Evolutionary conservation across 257 asterid genomes (phyloP).

Genomic region (Solanum commersonii): DNA sequence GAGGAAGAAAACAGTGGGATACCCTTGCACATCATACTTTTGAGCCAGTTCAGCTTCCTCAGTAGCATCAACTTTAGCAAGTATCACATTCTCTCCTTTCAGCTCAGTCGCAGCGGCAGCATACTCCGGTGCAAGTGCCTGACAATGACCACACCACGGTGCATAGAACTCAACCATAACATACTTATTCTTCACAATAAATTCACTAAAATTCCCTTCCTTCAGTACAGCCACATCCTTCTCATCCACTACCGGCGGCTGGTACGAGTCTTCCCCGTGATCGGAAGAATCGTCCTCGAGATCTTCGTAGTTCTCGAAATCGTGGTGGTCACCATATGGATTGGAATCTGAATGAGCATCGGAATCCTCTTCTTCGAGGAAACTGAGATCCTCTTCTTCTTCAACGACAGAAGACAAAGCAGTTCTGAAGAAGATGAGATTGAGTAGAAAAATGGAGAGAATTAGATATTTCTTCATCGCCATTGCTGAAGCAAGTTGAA

Average conservation of each 20-base stretch:
- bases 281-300: constrained; percentile 30
- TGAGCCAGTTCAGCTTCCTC: constrained; percentile 64
- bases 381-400: constrained; percentile 81
- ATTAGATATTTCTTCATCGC: constrained; percentile 3
- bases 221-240: constrained; percentile 70
- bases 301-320: constrained; percentile 75
- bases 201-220: constrained; percentile 61
- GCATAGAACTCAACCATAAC: constrained; percentile 97
- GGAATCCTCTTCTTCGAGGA: constrained; percentile 46
- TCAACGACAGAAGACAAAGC: constrained; percentile 4
- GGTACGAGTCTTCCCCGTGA: constrained; percentile 12
- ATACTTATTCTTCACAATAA: constrained; percentile 52
- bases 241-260: constrained; percentile 57
- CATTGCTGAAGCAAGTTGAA: not conserved
- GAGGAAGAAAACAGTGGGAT: constrained; percentile 69
- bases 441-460: constrained; percentile 31
- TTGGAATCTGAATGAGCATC: constrained; percentile 14
- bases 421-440: constrained; percentile 19
- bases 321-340: constrained; percentile 21
- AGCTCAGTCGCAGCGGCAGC: constrained; percentile 96
- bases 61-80: constrained; percentile 88
- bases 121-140: constrained; percentile 79
- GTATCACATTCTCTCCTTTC: constrained; percentile 47
- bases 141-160: constrained; percentile 98
- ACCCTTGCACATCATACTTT: constrained; percentile 74